Evolutionary conservation across 2,329 filamentous ascomycete species (phyloP), one percentile per base, ranked within the genome.

Genomic region (Aspergillus transmontanensis): DNA sequence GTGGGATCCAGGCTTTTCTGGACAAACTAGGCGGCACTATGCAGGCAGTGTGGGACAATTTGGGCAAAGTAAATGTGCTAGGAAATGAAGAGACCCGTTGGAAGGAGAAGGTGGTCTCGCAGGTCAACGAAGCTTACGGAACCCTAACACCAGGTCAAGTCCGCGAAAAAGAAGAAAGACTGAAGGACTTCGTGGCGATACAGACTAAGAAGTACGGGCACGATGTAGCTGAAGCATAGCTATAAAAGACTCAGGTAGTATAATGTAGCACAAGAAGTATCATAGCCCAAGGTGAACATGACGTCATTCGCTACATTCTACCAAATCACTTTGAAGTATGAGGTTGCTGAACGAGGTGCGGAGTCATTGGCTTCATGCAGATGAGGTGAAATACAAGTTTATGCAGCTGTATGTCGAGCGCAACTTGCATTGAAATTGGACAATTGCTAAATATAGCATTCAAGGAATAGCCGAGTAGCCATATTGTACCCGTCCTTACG

Each of bases 21-120:
- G 78, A 81, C 53, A 87, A 87, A 68, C 82, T 88, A 67, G 84
- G 84, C 6, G 81, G 79, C 12, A 86, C 85, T 1, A 81, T 87
- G 58, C 80, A 85, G 68, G 80, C 74, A 26, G 84, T 83, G 62
- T 87, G 86, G 86, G 76, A 81, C 57, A 82, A 83, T 61, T 74
- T 79, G 51, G 84, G 83, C 0, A 63, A 68, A 30, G 56, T 73
- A 23, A 69, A 71, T 59, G 68, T 76, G 46, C 71, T 70, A 28
- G 77, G 81, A 6, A 75, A 75, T 39, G 78, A 81, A 28, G 78
- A 78, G 2, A 76, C 76, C 32, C 76, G 70, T 14, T 85, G 73
- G 83, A 84, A 84, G 66, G 72, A 77, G 16, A 72, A 75, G 45
- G 73, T 86, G 1, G 82, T 83, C 62, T 65, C 63, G 58, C 78